These are phyloP conservation scores for Alternaria atra DNA, from an alignment of 2,329 filamentous ascomycete species.

Conservation along the genomic window DNA sequence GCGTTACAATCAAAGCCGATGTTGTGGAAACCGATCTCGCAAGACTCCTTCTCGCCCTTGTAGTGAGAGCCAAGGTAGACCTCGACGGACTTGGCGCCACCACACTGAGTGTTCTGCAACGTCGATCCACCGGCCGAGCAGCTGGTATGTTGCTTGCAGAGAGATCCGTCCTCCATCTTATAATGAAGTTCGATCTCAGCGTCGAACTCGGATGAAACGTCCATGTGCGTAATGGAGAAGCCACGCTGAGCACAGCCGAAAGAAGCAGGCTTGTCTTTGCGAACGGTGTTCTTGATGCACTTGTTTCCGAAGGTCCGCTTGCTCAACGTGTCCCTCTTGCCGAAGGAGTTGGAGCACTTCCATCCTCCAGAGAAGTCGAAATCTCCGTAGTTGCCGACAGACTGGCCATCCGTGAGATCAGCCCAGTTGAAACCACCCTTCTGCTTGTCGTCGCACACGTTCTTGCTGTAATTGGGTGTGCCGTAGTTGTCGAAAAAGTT, in stretches of 20 bases:
- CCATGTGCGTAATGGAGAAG: conserved; percentile 80
- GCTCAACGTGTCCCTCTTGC: conserved; percentile 65
- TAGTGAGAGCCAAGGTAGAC: conserved; percentile 65
- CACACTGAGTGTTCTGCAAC: conserved; percentile 87
- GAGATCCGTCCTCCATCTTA: conserved; percentile 81
- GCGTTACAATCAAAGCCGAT: conserved; percentile 77
- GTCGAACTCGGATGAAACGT: conserved; percentile 78
- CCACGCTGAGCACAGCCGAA: conserved; percentile 72
- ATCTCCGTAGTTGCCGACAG: conserved; percentile 72
- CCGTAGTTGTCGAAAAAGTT: conserved; percentile 64
- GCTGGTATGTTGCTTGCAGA: conserved; percentile 75
- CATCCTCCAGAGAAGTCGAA: conserved; percentile 73
- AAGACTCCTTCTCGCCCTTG: conserved; percentile 64
- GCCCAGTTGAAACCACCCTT: conserved; percentile 75
- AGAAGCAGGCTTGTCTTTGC: conserved; percentile 61
- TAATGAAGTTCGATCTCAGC: conserved; percentile 86
- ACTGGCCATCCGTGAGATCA: conserved; percentile 59
- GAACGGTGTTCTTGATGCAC: conserved; percentile 56
- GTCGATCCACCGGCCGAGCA: conserved; percentile 74
- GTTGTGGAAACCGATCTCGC: conserved; percentile 76
- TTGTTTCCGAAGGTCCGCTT: conserved; percentile 57
- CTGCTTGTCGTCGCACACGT: conserved; percentile 78
- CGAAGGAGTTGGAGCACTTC: conserved; percentile 69
- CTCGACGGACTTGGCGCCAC: conserved; percentile 83
- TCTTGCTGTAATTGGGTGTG: conserved; percentile 76